Percentiles rank a stretch among this genome's conserved stretches.
phyloP scores from a whole-genome alignment of 2,329 filamentous ascomycete genomes.

The Penicillium sp. region DNA sequence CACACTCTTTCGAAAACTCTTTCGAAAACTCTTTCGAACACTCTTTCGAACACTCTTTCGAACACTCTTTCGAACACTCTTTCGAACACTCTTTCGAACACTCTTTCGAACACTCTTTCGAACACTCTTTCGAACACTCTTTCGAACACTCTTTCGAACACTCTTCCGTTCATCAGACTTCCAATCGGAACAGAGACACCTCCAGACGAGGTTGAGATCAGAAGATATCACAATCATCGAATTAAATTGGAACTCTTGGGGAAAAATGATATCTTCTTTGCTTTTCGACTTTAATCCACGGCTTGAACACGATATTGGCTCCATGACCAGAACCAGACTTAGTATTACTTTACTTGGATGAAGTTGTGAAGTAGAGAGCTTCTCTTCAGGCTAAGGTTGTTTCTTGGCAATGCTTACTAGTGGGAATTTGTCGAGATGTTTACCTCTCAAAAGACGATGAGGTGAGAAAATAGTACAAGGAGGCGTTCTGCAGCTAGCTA shows the following conservation, averaged over 20 bases:
- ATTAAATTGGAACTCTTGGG: neutral
- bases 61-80: no score
- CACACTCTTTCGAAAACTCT: no score
- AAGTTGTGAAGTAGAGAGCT: neutral
- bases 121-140: neutral
- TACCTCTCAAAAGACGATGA: neutral
- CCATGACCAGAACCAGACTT: no score
- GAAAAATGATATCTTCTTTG: neutral
- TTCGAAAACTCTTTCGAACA: no score
- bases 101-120: neutral
- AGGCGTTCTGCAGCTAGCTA: neutral
- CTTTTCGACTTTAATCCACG: no score
- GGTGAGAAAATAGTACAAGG: neutral
- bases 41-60: neutral
- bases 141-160: no score
- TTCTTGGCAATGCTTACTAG: neutral
- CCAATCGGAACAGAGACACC: no score
- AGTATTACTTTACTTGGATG: no score
- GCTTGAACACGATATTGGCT: no score
- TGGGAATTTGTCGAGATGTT: neutral
- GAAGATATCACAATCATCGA: no score
- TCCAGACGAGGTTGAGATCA: no score
- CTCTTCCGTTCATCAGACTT: neutral
- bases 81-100: neutral
- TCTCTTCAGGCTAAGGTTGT: neutral